phyloP scores from a whole-genome alignment of 1,284 basidiomycete genomes.

The Lignosus rhinocerotis region DNA sequence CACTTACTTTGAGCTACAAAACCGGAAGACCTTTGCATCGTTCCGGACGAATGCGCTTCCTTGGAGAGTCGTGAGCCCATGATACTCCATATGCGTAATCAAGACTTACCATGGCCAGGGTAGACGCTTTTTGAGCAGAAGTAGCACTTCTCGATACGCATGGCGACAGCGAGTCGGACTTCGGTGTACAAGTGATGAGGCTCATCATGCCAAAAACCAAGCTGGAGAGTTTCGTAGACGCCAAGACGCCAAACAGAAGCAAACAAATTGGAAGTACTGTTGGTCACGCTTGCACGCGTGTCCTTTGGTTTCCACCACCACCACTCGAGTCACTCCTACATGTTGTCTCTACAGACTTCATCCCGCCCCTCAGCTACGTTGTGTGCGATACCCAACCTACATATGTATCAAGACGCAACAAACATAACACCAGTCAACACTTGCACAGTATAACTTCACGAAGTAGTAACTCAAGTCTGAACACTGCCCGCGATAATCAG shows the following conservation, averaged over 20 bases:
- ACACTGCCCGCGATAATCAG: too few relatives aligned
- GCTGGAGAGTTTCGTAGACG: constrained; percentile 20
- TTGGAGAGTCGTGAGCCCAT: constrained; percentile 30
- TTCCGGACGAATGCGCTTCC: constrained; percentile 94
- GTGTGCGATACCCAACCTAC: not conserved
- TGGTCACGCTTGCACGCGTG: not conserved
- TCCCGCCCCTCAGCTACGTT: not conserved
- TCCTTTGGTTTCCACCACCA: not conserved
- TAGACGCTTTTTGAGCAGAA: constrained; percentile 95
- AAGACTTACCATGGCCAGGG: constrained; percentile 80
- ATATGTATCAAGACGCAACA: not conserved
- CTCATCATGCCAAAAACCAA: not conserved
- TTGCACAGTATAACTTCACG: too few relatives aligned
- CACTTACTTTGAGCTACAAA: constrained; percentile 92
- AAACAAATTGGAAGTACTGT: not conserved
- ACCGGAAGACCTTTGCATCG: constrained; percentile 94
- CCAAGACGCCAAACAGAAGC: not conserved
- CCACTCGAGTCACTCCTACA: not conserved
- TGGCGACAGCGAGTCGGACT: constrained; percentile 32
- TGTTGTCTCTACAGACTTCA: not conserved
- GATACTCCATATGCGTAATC: not conserved
- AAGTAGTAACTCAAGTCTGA: too few relatives aligned
- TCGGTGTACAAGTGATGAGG: not conserved
- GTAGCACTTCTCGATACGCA: constrained; percentile 90
- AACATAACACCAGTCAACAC: too few relatives aligned